Evolutionary conservation across 495 filamentous ascomycete species (phyloP).

Genomic region (Aspergillus affinis): DNA sequence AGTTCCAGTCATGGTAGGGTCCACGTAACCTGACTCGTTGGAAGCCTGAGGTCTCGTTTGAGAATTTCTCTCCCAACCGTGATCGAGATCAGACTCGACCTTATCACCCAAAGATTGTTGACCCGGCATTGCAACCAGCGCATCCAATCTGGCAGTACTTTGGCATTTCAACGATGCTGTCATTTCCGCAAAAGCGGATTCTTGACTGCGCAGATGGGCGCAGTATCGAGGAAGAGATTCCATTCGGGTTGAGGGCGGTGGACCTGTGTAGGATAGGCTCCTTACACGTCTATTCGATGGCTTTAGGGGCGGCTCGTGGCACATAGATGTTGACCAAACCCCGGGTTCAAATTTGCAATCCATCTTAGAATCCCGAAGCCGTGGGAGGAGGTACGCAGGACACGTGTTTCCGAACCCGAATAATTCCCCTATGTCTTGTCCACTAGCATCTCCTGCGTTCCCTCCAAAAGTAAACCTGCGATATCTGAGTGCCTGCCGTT

Average conservation of each 20-base stretch:
- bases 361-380: constrained; percentile 19
- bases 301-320: constrained; percentile 11
- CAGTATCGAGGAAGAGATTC: constrained; percentile 16
- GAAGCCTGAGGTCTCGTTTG: too few relatives aligned
- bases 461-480: constrained; percentile 15
- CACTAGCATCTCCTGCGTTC: constrained; percentile 14
- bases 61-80: too few relatives aligned
- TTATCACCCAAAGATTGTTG: too few relatives aligned
- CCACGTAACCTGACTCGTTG: too few relatives aligned
- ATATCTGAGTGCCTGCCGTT: constrained; percentile 6
- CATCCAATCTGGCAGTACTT: too few relatives aligned
- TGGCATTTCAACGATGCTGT: too few relatives aligned
- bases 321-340: constrained; percentile 15
- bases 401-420: constrained; percentile 5
- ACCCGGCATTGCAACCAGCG: too few relatives aligned
- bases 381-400: constrained; percentile 23
- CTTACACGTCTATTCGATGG: constrained; percentile 5
- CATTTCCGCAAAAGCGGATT: not conserved
- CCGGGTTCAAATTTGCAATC: not conserved
- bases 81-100: too few relatives aligned
- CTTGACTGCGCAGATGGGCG: constrained; percentile 16
- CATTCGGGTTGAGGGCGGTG: not conserved
- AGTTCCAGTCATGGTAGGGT: too few relatives aligned
- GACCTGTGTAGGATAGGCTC: constrained; percentile 13
- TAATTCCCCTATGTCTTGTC: not conserved